These are phyloP conservation scores for Neocucurbitaria cava DNA, from an alignment of 2,329 filamentous ascomycete genomes.

Conservation along the genomic window DNA sequence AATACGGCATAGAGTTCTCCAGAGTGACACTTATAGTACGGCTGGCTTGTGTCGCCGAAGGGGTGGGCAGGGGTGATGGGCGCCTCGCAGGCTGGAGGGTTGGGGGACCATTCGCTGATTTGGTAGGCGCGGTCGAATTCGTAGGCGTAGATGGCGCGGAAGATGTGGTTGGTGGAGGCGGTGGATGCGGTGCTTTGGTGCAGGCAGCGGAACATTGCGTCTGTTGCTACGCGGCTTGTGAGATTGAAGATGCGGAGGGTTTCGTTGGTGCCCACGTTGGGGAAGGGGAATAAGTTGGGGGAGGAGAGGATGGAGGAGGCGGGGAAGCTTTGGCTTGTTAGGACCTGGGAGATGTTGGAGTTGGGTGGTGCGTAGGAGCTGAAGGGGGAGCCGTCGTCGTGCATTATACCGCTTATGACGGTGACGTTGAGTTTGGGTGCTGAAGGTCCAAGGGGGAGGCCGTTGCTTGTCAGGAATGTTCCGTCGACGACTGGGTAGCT, in stretches of 20 bases:
- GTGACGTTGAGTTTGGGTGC: conserved; percentile 25
- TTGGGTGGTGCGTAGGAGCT: conserved; percentile 32
- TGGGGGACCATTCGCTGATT: conserved; percentile 34
- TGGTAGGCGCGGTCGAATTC: conserved; percentile 44
- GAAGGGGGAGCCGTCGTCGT: conserved; percentile 43
- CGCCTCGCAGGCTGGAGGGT: conserved; percentile 45
- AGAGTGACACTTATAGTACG: conserved; percentile 40
- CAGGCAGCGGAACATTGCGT: conserved; percentile 41
- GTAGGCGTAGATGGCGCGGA: conserved; percentile 35
- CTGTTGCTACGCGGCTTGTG: conserved; percentile 38
- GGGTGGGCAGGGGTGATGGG: conserved; percentile 31
- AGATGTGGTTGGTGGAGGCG: conserved; percentile 29
- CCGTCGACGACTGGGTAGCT: conserved; percentile 45
- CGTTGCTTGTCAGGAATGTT: conserved; percentile 32
- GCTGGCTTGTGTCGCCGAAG: conserved; percentile 29
- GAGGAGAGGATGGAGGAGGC: conserved; percentile 22
- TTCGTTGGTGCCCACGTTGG: conserved; percentile 37
- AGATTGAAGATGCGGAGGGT: conserved; percentile 45
- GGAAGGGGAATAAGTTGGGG: conserved; percentile 27
- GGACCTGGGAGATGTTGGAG: conserved; percentile 26
- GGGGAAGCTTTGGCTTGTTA: conserved; percentile 26
- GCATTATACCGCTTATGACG: conserved; percentile 39
- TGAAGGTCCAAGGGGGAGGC: conserved; percentile 26
- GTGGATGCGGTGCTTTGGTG: conserved; percentile 36
- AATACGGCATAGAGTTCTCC: conserved; percentile 44